Conservation (phyloP, 2,329 filamentous ascomycete species). For the Penicillium decumbens region DNA sequence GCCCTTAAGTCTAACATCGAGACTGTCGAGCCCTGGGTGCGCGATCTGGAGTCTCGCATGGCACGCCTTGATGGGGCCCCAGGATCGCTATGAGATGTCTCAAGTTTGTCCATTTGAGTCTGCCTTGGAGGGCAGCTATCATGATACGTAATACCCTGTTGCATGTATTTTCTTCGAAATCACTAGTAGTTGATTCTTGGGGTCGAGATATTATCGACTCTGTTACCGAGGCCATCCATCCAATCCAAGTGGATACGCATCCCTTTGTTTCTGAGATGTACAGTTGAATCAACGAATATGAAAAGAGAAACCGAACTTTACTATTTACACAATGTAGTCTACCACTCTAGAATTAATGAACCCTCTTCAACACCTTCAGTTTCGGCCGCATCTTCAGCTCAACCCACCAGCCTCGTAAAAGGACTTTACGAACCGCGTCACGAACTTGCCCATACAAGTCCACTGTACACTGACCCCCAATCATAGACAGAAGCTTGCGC, state of each 20-base stretch:
- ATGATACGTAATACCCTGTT: conserved; percentile 27
- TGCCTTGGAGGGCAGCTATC: conserved; percentile 5
- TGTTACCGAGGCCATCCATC: not conserved
- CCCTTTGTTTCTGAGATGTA: not conserved
- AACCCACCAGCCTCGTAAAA: conserved; percentile 52
- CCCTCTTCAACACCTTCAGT: conserved; percentile 46
- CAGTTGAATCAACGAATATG: not conserved
- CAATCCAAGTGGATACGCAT: not conserved
- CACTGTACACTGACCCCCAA: conserved; percentile 33
- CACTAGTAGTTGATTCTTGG: not conserved
- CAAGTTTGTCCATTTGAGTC: conserved; percentile 5
- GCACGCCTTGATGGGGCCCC: conserved; percentile 49
- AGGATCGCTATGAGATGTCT: conserved; percentile 9
- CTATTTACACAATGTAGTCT: not conserved
- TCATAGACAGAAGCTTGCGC: conserved; percentile 31
- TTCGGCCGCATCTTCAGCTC: conserved; percentile 52
- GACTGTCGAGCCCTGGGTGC: conserved; percentile 84
- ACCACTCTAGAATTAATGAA: not conserved
- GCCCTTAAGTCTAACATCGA: conserved; percentile 74
- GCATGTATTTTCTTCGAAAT: conserved; percentile 12
- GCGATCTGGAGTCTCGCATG: conserved; percentile 75
- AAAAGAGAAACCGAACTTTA: not conserved
- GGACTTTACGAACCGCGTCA: conserved; percentile 22
- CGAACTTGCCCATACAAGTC: conserved; percentile 26
- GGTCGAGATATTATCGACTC: not conserved